Conservation (phyloP, 257 asterid species). For the Coffea eugenioides region DNA sequence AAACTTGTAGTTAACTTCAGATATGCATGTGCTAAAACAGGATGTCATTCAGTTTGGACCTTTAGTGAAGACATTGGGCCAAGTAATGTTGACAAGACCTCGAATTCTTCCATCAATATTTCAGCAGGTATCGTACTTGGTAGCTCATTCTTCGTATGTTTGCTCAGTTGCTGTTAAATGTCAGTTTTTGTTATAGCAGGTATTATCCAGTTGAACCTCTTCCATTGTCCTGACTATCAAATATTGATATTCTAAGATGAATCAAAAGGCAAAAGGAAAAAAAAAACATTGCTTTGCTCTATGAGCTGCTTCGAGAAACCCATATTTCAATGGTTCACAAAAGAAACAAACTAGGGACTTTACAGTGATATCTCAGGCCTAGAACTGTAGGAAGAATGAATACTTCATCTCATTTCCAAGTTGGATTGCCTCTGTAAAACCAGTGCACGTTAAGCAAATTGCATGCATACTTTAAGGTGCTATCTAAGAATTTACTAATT, state of each 20-base stretch:
- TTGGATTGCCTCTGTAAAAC: background rate
- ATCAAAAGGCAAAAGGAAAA: background rate
- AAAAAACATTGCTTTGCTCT: background rate
- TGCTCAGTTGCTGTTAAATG: background rate
- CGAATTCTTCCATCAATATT: slow-evolving; percentile 75
- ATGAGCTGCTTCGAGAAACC: background rate
- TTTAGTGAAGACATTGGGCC: slow-evolving; percentile 82
- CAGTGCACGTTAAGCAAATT: no score
- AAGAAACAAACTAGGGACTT: background rate
- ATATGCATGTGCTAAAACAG: slow-evolving; percentile 33
- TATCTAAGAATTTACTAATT: no score
- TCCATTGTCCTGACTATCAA: background rate
- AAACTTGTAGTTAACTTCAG: slow-evolving; percentile 4
- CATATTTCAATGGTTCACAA: background rate
- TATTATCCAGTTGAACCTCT: background rate
- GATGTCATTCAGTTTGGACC: slow-evolving; percentile 97
- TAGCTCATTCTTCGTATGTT: background rate
- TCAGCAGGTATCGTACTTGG: slow-evolving; percentile 50
- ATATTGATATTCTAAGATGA: background rate
- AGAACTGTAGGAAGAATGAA: background rate
- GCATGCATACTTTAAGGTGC: no score
- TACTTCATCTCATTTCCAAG: background rate
- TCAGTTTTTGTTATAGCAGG: background rate
- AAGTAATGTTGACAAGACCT: slow-evolving; percentile 70
- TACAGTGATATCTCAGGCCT: no score